Evolutionary conservation across 345 rosid genomes (phyloP).

Genomic region (Eucalyptus curtisii): DNA sequence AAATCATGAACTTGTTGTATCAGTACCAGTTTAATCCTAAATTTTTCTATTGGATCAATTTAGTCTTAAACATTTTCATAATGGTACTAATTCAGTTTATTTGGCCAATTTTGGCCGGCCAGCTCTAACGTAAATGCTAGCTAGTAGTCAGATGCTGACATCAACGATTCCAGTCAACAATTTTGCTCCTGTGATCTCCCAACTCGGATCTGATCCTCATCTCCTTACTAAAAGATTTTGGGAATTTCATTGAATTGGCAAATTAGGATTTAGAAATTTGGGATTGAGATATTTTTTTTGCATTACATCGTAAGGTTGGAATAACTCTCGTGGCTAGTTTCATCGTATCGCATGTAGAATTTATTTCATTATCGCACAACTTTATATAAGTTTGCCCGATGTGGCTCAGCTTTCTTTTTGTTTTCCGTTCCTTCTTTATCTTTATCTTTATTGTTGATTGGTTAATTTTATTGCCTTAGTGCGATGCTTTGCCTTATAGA

Average conservation of each 20-base stretch:
- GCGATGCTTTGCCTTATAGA: not conserved
- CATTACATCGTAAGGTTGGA: not conserved
- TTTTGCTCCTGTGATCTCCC: too few species aligned
- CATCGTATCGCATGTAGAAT: not conserved
- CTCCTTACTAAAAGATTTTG: too few species aligned
- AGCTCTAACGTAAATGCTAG: accelerated
- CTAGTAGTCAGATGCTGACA: accelerated
- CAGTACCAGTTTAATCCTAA: accelerated
- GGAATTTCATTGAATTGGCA: too few species aligned
- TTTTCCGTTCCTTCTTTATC: too few species aligned
- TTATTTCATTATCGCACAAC: not conserved
- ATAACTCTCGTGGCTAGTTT: not conserved
- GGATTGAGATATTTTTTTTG: not conserved
- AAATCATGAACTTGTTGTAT: accelerated
- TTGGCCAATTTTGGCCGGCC: accelerated
- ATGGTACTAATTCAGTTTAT: too few species aligned
- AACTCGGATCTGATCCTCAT: too few species aligned
- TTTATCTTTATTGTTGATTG: not conserved
- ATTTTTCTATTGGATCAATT: too few species aligned
- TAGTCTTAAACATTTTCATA: too few species aligned
- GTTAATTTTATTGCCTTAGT: not conserved
- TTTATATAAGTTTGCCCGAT: too few species aligned
- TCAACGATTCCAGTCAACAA: too few species aligned
- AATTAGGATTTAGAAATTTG: too few species aligned
- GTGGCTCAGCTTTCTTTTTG: too few species aligned